Percentiles rank a stretch among this genome's conserved stretches.
phyloP scores from a whole-genome alignment of 2,329 filamentous ascomycete species.

The Fusarium anguioides region DNA sequence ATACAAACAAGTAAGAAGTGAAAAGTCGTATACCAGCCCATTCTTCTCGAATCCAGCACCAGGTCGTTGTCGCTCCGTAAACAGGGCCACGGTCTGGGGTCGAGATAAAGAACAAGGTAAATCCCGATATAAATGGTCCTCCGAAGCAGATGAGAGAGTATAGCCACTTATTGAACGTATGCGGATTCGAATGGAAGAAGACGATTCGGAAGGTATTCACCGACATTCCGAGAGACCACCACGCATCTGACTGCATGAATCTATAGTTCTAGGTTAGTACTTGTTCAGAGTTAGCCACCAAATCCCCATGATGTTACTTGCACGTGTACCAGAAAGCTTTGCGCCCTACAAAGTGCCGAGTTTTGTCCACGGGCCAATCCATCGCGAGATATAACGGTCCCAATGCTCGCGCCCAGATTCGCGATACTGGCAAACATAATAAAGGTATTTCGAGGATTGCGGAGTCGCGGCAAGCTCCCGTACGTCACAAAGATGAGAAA shows the following conservation, averaged over 20 bases:
- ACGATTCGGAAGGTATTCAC: neutral
- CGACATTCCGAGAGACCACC: conserved; percentile 3
- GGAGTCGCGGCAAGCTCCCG: neutral
- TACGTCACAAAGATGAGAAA: neutral
- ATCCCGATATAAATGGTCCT: neutral
- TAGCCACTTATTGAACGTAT: neutral
- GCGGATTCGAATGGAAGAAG: neutral
- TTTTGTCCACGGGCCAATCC: neutral
- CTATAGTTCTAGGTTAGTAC: neutral
- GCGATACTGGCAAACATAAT: neutral
- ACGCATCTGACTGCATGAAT: conserved; percentile 2
- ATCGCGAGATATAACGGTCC: neutral
- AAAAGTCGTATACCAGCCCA: conserved; percentile 1
- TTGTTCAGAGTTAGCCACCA: rapidly evolving
- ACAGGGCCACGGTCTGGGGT: neutral
- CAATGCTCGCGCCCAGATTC: neutral
- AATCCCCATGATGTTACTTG: neutral
- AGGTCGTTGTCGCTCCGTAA: neutral
- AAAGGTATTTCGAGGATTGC: neutral
- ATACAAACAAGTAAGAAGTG: neutral
- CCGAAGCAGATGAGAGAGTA: neutral
- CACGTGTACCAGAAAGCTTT: neutral
- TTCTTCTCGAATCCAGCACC: neutral
- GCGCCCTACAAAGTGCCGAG: neutral
- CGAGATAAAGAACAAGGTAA: neutral